Evolutionary conservation across 495 filamentous ascomycete species (phyloP).

Genomic region (Venustampulla echinocandica): DNA sequence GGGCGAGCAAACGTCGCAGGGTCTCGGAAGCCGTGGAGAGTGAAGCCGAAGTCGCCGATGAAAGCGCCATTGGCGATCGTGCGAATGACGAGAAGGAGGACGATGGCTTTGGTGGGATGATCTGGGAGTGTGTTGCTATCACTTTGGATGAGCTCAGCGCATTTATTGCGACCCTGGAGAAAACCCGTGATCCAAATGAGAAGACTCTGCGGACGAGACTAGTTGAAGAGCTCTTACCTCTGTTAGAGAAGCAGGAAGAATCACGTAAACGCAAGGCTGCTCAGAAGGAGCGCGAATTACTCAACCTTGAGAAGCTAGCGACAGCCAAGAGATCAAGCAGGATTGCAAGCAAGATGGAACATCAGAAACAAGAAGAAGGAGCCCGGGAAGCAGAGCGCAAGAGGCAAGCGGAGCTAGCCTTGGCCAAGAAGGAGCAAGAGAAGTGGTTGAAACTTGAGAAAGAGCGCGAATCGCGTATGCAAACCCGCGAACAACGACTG

Average conservation of each 20-base stretch:
- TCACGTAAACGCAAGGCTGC: constrained; percentile 57
- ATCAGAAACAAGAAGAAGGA: constrained; percentile 64
- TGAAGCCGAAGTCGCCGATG: constrained; percentile 48
- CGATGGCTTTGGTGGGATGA: constrained; percentile 59
- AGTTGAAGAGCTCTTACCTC: constrained; percentile 65
- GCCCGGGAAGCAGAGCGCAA: constrained; percentile 63
- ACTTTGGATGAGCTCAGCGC: constrained; percentile 64
- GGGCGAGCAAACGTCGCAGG: constrained; percentile 67
- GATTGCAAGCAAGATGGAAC: constrained; percentile 71
- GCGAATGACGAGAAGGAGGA: constrained; percentile 37
- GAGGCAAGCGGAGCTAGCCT: constrained; percentile 52
- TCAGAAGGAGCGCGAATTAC: constrained; percentile 68
- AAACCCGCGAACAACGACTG: constrained; percentile 74
- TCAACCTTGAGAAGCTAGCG: constrained; percentile 75
- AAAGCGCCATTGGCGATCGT: constrained; percentile 24
- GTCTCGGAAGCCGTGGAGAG: constrained; percentile 45
- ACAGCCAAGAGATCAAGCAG: constrained; percentile 88
- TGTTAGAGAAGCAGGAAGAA: constrained; percentile 76
- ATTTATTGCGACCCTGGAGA: constrained; percentile 62
- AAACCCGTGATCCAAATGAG: constrained; percentile 73
- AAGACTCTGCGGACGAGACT: constrained; percentile 62
- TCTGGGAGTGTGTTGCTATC: constrained; percentile 87
- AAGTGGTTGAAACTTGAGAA: constrained; percentile 56
- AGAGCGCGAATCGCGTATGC: constrained; percentile 72
- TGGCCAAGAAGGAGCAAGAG: constrained; percentile 60